phyloP scores from a whole-genome alignment of 768 basidiomycete species.

The Antrodiella citrinella region DNA sequence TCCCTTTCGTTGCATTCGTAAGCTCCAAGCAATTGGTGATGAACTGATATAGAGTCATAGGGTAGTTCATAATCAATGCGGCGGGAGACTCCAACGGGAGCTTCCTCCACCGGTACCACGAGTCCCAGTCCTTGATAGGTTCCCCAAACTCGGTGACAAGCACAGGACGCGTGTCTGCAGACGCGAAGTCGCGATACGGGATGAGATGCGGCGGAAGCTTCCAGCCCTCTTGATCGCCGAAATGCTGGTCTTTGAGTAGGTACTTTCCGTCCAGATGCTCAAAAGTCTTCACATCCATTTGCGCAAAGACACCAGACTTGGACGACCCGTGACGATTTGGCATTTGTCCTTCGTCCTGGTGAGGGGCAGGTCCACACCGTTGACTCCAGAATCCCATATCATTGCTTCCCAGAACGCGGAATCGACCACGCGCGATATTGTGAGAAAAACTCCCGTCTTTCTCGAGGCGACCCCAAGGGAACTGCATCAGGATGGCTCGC shows the following conservation, averaged over 20 bases:
- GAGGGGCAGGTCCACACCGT: constrained; percentile 1
- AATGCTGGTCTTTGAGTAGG: constrained; percentile 3
- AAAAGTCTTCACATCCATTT: background rate
- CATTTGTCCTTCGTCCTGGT: background rate
- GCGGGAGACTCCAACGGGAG: constrained; percentile 35
- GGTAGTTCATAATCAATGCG: constrained; percentile 35
- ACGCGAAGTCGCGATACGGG: constrained; percentile 3
- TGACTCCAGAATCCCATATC: constrained; percentile 5
- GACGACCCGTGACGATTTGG: too few species aligned
- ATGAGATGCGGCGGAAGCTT: constrained; percentile 6
- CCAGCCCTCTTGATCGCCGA: constrained; percentile 7
- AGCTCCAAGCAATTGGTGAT: constrained; percentile 27
- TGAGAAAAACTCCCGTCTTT: background rate
- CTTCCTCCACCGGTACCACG: constrained; percentile 39
- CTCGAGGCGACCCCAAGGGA: constrained; percentile 7
- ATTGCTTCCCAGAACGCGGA: constrained; percentile 1
- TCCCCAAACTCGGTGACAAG: constrained; percentile 5
- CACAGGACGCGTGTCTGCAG: background rate
- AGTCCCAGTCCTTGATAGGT: constrained; percentile 27
- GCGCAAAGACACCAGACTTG: too few species aligned
- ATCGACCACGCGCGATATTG: constrained; percentile 4
- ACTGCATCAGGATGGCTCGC: background rate
- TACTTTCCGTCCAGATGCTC: constrained; percentile 7
- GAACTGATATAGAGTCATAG: constrained; percentile 33
- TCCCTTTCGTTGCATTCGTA: constrained; percentile 17